Evolutionary conservation across 345 rosid species (phyloP).

Genomic region (Moricandia moricandioides): DNA sequence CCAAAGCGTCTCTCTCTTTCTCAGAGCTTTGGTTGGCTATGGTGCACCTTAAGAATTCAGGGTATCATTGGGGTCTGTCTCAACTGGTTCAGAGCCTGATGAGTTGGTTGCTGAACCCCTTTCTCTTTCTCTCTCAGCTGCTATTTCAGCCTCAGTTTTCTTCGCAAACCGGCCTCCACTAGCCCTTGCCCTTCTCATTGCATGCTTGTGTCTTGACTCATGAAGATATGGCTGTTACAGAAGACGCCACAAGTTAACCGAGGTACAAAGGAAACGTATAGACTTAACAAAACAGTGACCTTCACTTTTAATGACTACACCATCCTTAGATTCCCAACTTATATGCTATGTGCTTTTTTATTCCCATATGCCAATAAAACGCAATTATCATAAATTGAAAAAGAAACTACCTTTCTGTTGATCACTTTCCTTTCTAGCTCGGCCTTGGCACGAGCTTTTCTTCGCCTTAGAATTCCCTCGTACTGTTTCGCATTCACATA

Average conservation of each 20-base stretch:
- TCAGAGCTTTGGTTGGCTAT: slow-evolving; percentile 25
- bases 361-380: background rate
- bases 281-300: background rate
- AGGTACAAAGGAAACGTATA: background rate
- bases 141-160: slow-evolving; percentile 53
- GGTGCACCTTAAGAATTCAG: slow-evolving; percentile 40
- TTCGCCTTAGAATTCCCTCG: slow-evolving; percentile 84
- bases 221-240: slow-evolving; percentile 85
- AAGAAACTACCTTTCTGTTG: slow-evolving; percentile 60
- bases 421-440: slow-evolving; percentile 83
- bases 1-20: slow-evolving; percentile 41
- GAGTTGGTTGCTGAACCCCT: slow-evolving; percentile 33
- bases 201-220: slow-evolving; percentile 97
- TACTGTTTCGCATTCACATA: slow-evolving; percentile 96
- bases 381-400: background rate
- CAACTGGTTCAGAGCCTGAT: slow-evolving; percentile 28
- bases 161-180: slow-evolving; percentile 93
- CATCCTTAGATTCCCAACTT: background rate
- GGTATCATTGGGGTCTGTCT: slow-evolving; percentile 27
- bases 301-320: background rate
- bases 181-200: slow-evolving; percentile 85
- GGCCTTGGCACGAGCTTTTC: slow-evolving; percentile 96
- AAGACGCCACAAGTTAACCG: background rate
- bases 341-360: background rate
- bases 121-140: slow-evolving; percentile 34